Evolutionary conservation across 2,329 filamentous ascomycete genomes (phyloP), one percentile per base, ranked within the genome.

Genomic region (Podosphaera fusca): DNA sequence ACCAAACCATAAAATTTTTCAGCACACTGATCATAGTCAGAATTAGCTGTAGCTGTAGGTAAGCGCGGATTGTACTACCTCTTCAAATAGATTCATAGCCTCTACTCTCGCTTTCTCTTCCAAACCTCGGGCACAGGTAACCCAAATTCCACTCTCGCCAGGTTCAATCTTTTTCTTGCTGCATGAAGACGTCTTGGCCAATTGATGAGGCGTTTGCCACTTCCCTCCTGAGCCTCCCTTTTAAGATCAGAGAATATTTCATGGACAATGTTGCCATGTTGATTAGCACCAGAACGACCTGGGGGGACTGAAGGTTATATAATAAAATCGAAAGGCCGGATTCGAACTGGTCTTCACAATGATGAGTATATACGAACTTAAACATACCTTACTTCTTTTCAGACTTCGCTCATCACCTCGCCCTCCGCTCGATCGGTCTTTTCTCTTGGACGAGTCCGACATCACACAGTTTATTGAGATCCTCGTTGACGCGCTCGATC

Each of bases 131-230:
- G 82, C 79, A 66, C 84, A 89, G 0, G 85, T 88, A 34, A 82
- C 81, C 84, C 84, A 90, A 58, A 90, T 80, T 4, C 85, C 85
- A 56, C 75, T 72, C 64, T 88, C 83, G 4, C 84, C 84, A 4
- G 82, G 72, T 62, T 85, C 78, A 53, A 88, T 69, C 10, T 68
- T 72, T 46, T 73, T 73, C 40, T 56, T 61, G 69, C 70, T 70
- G 12, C 69, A 69, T 55, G 70, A 67, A 29, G 70, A 70, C 49
- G 71, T 62, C 64, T 75, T 80, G 38, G 70, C 69, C 63, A 74
- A 72, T 51, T 81, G 78, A 59, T 79, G 75, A 12, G 79, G 71
- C 33, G 79, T 82, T 64, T 76, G 74, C 80, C 80, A 83, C 65
- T 74, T 78, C 9, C 77, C 77, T 58, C 70, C 70, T 57, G 71